Base-by-base conservation (phyloP, 2,329 filamentous ascomycete species). In the Calonectria montana region DNA sequence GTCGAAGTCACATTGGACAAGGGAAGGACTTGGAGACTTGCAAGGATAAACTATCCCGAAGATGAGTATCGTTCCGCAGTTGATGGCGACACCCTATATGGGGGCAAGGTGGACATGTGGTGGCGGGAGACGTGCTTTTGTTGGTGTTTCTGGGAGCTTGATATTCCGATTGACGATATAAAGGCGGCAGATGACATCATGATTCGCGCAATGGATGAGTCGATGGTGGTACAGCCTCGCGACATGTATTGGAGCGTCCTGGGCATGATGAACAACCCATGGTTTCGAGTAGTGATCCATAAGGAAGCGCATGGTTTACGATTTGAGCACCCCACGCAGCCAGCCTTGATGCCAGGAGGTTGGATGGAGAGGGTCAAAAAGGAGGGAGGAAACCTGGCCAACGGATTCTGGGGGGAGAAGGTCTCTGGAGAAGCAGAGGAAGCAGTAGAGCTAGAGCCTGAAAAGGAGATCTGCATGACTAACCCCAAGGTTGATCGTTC, bases 191-290 rank as follows among this genome's bases (percentile, higher is more conserved):
- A 91, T 50, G 94, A 95, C 78, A 91, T 98, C 43, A 88, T 97
- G 79, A 91, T 97, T 6, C 89, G 96, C 53, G 93, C 93, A 5
- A 97, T 98, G 95, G 96, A 98, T 77, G 96, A 98, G 75, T 90
- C 92, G 67, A 93, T 98, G 90, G 94, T 94, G 82, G 86, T 94
- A 0, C 95, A 97, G 81, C 96, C 96, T 5, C 89, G 94, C 73
- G 96, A 98, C 79, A 97, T 98, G 94, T 98, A 98, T 84, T 98
- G 96, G 96, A 95, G 91, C 72, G 95, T 97, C 2, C 85, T 98
- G 45, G 95, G 96, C 0, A 98, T 98, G 96, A 98, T 98, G 96
- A 98, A 98, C 84, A 98, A 98, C 78, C 94, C 94, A 0, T 98
- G 96, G 96, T 98, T 93, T 82, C 89, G 96, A 6, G 89, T 98